Conservation (phyloP, 805 yeast species). For the Barnettozyma wickerhamii region DNA sequence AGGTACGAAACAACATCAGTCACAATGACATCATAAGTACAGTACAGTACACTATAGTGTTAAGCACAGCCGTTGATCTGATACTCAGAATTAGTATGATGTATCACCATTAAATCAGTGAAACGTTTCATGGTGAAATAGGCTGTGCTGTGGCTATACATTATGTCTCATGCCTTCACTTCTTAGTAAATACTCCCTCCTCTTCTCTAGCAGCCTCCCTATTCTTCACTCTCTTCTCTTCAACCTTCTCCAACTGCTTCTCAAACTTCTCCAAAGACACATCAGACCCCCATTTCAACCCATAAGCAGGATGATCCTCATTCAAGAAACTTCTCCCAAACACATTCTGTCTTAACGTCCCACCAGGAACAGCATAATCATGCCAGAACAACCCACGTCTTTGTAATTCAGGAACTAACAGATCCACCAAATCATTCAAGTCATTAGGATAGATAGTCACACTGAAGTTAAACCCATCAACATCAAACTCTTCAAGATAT, state of each 20-base stretch:
- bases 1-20: no score
- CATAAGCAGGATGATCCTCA: conserved; percentile 11
- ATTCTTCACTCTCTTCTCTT: not conserved
- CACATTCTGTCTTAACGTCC: conserved; percentile 7
- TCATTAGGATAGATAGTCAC: conserved; percentile 33
- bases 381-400: conserved; percentile 32
- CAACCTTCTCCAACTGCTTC: not conserved
- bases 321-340: conserved; percentile 9
- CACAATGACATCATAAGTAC: no score
- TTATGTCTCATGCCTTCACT: no score
- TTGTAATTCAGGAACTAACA: conserved; percentile 33
- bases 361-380: conserved; percentile 33
- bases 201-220: not conserved
- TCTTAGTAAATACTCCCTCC: no score
- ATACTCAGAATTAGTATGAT: no score
- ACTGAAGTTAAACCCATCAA: conserved; percentile 41
- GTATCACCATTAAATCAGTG: no score
- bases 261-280: conserved; percentile 25
- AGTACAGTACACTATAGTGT: no score
- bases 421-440: conserved; percentile 34
- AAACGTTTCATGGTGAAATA: no score
- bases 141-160: no score
- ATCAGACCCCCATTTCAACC: conserved; percentile 13
- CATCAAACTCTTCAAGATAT: conserved; percentile 36
- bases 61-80: no score